phyloP scores from a whole-genome alignment of 108 stramenopile species.

The Skeletonema grethae region DNA sequence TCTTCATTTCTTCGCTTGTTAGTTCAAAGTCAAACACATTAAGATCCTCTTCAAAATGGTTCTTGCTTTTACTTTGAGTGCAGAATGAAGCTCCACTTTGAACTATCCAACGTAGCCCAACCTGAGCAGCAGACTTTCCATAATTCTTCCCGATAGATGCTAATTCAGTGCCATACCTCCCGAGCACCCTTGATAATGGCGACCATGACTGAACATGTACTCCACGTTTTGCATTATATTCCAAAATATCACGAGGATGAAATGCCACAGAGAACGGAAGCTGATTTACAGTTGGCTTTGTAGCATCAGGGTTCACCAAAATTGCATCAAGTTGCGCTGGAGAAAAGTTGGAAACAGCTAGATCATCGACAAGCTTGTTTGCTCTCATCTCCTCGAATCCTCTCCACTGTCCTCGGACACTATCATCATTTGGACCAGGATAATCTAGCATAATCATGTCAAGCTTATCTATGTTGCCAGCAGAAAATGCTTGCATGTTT shows the following conservation, averaged over 20 bases:
- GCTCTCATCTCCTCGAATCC: constrained; percentile 73
- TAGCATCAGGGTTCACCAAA: constrained; percentile 45
- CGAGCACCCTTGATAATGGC: constrained; percentile 56
- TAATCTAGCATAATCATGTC: constrained; percentile 87
- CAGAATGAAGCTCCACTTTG: constrained; percentile 71
- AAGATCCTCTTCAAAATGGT: constrained; percentile 72
- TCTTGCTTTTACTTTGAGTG: constrained; percentile 63
- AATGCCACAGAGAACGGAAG: constrained; percentile 70
- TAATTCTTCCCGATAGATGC: constrained; percentile 70
- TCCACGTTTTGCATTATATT: constrained; percentile 63
- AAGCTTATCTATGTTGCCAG: constrained; percentile 66
- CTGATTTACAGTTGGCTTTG: constrained; percentile 75
- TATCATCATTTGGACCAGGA: constrained; percentile 74
- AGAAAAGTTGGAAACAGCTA: constrained; percentile 75
- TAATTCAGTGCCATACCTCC: constrained; percentile 46
- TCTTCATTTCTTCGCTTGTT: constrained; percentile 66
- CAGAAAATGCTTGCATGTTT: constrained; percentile 67
- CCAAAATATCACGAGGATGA: constrained; percentile 58
- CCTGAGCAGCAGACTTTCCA: constrained; percentile 74
- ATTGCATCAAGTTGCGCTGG: constrained; percentile 69
- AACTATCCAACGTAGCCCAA: constrained; percentile 79
- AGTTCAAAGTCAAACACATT: constrained; percentile 81
- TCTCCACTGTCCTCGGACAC: constrained; percentile 76
- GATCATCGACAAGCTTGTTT: constrained; percentile 47
- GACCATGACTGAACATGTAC: constrained; percentile 81